Conservation (phyloP, 805 yeast species). For the Metschnikowia kofuensis region DNA sequence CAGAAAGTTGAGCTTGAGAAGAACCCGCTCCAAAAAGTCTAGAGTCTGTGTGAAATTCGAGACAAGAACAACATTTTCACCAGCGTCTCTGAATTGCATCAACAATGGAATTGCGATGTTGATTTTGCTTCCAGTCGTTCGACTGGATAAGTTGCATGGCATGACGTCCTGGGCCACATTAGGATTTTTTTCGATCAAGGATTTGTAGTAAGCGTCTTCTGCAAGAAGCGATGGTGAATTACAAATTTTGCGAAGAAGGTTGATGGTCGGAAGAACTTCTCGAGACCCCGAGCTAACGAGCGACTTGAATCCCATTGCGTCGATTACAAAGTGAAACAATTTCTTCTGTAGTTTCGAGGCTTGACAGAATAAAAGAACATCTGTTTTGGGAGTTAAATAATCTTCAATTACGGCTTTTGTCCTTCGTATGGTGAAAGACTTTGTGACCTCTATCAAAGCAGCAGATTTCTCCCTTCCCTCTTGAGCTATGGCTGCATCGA, state of each 20-base stretch:
- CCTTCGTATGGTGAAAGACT: conserved; percentile 68
- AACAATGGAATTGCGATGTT: conserved; percentile 56
- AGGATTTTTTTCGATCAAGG: conserved; percentile 3
- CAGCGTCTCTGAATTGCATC: conserved; percentile 38
- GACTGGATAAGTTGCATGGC: conserved; percentile 18
- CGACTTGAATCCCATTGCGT: conserved; percentile 32
- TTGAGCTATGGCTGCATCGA: conserved; percentile 44
- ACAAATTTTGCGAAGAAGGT: conserved; percentile 74
- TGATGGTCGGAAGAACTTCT: conserved; percentile 62
- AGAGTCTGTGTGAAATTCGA: conserved; percentile 87
- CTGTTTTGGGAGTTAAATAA: conserved; percentile 72
- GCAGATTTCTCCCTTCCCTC: conserved; percentile 61
- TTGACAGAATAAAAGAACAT: conserved; percentile 69
- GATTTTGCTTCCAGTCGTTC: conserved; percentile 55
- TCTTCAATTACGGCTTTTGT: conserved; percentile 54
- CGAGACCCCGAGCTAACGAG: conserved; percentile 31
- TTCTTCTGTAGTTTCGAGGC: conserved; percentile 64
- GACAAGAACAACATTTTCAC: conserved; percentile 79
- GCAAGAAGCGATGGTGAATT: conserved; percentile 69
- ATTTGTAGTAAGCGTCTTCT: conserved; percentile 39
- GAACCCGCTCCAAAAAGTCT: conserved; percentile 63
- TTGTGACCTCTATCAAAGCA: conserved; percentile 64
- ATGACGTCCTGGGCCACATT: conserved; percentile 5
- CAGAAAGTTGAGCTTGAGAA: conserved; percentile 47
- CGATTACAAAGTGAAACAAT: conserved; percentile 51